A percentile compares a stretch with the other conserved stretches of the same genome.
Evolutionary conservation across 2,329 filamentous ascomycete species (phyloP).

Genomic region (Penicillium sp.): DNA sequence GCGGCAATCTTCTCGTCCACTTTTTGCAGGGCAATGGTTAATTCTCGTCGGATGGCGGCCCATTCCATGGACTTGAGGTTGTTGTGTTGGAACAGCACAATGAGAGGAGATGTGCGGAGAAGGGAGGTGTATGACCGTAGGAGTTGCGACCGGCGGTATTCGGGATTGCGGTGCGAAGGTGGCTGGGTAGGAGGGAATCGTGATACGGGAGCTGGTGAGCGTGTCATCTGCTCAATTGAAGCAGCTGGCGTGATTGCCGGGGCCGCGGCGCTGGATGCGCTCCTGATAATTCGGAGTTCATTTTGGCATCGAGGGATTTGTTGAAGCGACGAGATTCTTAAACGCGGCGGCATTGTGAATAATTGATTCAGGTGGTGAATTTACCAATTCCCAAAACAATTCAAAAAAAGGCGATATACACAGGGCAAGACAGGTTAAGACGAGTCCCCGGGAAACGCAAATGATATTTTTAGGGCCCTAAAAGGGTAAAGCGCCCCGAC

Average conservation of each 20-base stretch:
- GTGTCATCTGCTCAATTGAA: constrained; percentile 51
- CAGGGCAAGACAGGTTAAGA: constrained; percentile 6
- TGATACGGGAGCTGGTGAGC: constrained; percentile 46
- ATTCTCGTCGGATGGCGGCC: constrained; percentile 68
- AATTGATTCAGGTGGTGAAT: neutral
- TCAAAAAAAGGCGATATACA: constrained; percentile 4
- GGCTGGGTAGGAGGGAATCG: constrained; percentile 69
- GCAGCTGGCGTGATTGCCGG: constrained; percentile 54
- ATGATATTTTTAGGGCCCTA: constrained; percentile 28
- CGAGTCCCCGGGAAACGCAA: constrained; percentile 14
- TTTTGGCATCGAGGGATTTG: constrained; percentile 39
- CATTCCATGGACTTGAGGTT: constrained; percentile 74
- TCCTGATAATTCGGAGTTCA: constrained; percentile 39
- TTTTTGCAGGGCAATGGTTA: constrained; percentile 60
- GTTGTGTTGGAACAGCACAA: constrained; percentile 83
- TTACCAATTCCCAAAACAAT: constrained; percentile 5
- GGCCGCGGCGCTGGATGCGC: constrained; percentile 47
- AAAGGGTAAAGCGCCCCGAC: constrained; percentile 12
- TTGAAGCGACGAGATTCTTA: constrained; percentile 46
- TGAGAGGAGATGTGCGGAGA: constrained; percentile 78
- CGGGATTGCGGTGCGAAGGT: constrained; percentile 79
- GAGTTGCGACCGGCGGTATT: constrained; percentile 87
- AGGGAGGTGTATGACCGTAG: constrained; percentile 83
- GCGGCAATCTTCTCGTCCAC: constrained; percentile 68
- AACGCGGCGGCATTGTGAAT: constrained; percentile 54